Percentiles rank a stretch among this genome's conserved stretches.
Evolutionary conservation across 331 rosid genomes (phyloP).

Genomic region (Rhamnella rubrinervis): DNA sequence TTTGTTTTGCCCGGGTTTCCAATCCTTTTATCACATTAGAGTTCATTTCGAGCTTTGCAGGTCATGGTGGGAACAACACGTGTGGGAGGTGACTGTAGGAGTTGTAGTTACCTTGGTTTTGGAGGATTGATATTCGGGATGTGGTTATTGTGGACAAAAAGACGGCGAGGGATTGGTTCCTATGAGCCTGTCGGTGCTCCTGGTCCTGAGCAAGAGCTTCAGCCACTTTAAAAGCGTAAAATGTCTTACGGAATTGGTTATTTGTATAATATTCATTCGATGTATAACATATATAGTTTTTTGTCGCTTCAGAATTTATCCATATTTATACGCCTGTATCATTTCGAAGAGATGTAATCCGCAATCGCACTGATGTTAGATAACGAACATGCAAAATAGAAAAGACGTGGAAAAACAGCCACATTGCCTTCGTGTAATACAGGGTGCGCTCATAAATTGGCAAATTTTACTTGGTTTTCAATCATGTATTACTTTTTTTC

Average conservation of each 20-base stretch:
- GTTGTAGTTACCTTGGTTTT: constrained; percentile 27
- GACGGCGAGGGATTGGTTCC: constrained; percentile 18
- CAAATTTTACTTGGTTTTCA: no score
- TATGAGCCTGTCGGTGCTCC: constrained; percentile 32
- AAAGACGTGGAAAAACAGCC: no score
- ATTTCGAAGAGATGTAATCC: no score
- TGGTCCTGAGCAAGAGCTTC: constrained; percentile 54
- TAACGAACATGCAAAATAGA: no score
- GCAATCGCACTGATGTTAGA: no score
- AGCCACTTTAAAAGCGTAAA: constrained; percentile 22
- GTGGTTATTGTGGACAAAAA: constrained; percentile 38
- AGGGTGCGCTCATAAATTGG: no score
- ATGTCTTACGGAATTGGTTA: neutral
- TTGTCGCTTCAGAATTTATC: no score
- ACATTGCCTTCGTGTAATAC: no score
- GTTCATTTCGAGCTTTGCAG: constrained; percentile 26
- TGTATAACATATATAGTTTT: neutral
- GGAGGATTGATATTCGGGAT: constrained; percentile 31
- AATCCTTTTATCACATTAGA: neutral
- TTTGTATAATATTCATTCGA: neutral
- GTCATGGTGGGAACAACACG: constrained; percentile 38
- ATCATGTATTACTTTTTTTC: no score
- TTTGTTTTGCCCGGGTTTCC: neutral
- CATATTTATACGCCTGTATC: no score
- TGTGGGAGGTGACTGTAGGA: constrained; percentile 30